A percentile compares a stretch with the other conserved stretches of the same genome.
phyloP scores from a whole-genome alignment of 805 yeast genomes.

The Nakazawaea ambrosiae region DNA sequence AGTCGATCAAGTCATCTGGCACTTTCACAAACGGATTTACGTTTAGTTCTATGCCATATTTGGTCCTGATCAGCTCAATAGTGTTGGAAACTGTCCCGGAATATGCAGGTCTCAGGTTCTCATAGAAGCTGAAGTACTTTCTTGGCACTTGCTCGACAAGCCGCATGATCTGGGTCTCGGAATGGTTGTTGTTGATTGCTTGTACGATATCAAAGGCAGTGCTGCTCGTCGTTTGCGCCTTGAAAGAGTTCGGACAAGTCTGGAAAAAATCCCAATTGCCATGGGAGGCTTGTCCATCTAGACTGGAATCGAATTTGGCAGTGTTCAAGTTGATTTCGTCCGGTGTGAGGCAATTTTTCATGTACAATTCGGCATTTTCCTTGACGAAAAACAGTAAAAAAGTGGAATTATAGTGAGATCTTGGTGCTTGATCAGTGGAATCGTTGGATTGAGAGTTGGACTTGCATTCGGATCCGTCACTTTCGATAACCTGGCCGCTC shows the following conservation, averaged over 20 bases:
- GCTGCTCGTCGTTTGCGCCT: slow-evolving; percentile 8
- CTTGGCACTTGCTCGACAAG: slow-evolving; percentile 27
- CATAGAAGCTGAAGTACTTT: slow-evolving; percentile 29
- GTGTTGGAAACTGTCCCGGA: slow-evolving; percentile 25
- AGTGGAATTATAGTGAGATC: background rate
- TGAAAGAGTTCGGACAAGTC: background rate
- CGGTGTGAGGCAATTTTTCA: background rate
- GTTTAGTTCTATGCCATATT: slow-evolving; percentile 19
- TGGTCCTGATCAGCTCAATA: slow-evolving; percentile 20
- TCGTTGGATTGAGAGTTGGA: background rate
- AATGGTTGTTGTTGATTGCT: slow-evolving; percentile 22
- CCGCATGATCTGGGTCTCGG: slow-evolving; percentile 23
- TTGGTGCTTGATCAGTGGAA: background rate
- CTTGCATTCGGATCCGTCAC: too few relatives aligned
- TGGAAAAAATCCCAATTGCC: background rate
- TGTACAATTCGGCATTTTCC: slow-evolving; percentile 7
- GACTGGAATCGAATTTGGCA: slow-evolving; percentile 4
- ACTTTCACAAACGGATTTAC: slow-evolving; percentile 15
- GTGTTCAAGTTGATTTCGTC: slow-evolving; percentile 1
- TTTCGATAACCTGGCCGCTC: too few relatives aligned
- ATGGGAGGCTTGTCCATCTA: background rate
- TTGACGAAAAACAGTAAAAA: slow-evolving; percentile 6
- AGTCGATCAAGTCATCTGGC: slow-evolving; percentile 23
- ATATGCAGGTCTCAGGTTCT: slow-evolving; percentile 30
- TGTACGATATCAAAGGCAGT: slow-evolving; percentile 24